Base-by-base conservation (phyloP, 345 rosid genomes). In the Sisymbrium altissimum region DNA sequence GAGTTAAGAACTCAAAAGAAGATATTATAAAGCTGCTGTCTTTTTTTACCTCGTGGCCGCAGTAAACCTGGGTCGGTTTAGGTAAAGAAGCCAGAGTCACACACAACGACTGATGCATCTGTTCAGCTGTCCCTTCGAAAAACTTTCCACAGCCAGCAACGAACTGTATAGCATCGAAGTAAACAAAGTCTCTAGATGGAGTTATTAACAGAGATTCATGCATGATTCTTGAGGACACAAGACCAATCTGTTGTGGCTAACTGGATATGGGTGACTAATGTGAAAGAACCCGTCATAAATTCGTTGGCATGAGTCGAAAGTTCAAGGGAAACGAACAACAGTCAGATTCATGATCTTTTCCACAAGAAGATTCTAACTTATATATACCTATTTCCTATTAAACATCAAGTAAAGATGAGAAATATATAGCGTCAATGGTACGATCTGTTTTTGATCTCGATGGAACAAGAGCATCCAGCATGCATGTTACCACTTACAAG, bases 101-200 rank as follows among this genome's bases (percentile, higher is more conserved):
- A 81, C 97, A 90, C 52, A 91, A 80, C 15, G 98, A 93, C 61
- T 89, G 91, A 80, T 93, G 80, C 98, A 93, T 93, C 80, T 93
- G 94, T 50, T 93, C 94, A 59, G 97, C 96, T 19, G 97, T 88
- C 71, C 98, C 98, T 86, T 93, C 98, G 8, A 89, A 91, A 81
- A 93, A 86, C 64, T 82, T 93, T 8, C 98, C 97, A 52, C 97
- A 91, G 5, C 97, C 98, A 70, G 97, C 97, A 46, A 91, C 46
- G 64, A 93, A 93, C 98, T 93, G 78, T 80, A 75, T 7, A 18
- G 13, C 21, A 35, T 12, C 27, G 2, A 53, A 60, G 54, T 21
- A 54, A 54, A 64, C 38, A 27, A 49, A 57, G 5, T 70, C 52
- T 46, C 33, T 63, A 54, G 13, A 15, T 8, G 33, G 10, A 13